Conservation (phyloP, 495 filamentous ascomycete genomes). For the Neurospora sp. region DNA sequence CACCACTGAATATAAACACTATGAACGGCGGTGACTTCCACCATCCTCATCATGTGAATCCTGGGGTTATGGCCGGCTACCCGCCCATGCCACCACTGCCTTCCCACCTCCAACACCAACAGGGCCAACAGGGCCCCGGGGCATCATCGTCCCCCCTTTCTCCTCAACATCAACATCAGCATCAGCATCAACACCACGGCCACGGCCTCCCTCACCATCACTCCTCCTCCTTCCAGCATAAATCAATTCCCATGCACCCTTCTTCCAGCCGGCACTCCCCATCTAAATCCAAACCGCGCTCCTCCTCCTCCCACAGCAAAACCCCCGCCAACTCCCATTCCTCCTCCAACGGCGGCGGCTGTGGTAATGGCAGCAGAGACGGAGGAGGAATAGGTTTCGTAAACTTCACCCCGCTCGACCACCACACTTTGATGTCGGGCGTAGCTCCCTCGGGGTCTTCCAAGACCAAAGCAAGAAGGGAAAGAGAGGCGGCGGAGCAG, state of each 20-base stretch:
- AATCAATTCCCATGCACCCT: not conserved
- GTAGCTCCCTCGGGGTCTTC: conserved; percentile 84
- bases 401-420: conserved; percentile 83
- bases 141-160: not conserved
- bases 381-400: conserved; percentile 62
- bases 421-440: conserved; percentile 69
- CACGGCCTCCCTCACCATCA: not conserved
- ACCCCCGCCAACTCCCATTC: not conserved
- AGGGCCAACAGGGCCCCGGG: not conserved
- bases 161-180: not conserved
- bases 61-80: not conserved
- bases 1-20: not conserved
- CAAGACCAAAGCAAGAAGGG: conserved; percentile 87
- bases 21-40: not conserved
- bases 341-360: not conserved
- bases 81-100: not conserved
- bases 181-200: not conserved
- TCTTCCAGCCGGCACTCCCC: not conserved
- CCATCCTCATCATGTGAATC: not conserved
- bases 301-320: not conserved
- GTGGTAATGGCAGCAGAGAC: not conserved
- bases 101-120: not conserved
- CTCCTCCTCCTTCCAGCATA: not conserved
- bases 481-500: conserved; percentile 75
- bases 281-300: not conserved